phyloP scores from a whole-genome alignment of 805 yeast species.

The Tetrapisispora namnaoensis region DNA sequence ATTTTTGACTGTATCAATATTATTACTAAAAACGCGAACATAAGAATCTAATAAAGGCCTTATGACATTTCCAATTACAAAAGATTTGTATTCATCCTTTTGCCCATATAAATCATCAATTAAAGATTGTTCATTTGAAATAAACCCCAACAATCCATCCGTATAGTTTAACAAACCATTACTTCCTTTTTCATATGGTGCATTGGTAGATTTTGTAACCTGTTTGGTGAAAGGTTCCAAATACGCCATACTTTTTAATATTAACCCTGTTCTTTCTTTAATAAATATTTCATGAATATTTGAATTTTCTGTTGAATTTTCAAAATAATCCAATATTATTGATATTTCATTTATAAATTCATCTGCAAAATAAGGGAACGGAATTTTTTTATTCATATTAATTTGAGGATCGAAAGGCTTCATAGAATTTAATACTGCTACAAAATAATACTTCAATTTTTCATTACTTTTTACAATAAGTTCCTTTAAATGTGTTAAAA shows the following conservation, averaged over 20 bases:
- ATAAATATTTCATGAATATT: slow-evolving; percentile 31
- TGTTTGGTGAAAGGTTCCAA: slow-evolving; percentile 39
- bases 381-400: slow-evolving; percentile 31
- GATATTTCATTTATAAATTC: slow-evolving; percentile 31
- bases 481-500: slow-evolving; percentile 48
- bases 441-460: slow-evolving; percentile 42
- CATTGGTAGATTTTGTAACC: slow-evolving; percentile 29
- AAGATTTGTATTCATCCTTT: slow-evolving; percentile 22
- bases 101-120: slow-evolving; percentile 34
- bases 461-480: slow-evolving; percentile 49
- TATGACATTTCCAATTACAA: slow-evolving; percentile 28
- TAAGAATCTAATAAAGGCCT: slow-evolving; percentile 32
- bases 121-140: slow-evolving; percentile 42
- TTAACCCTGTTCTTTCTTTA: slow-evolving; percentile 34
- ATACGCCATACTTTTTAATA: slow-evolving; percentile 36
- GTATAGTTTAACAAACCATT: slow-evolving; percentile 49
- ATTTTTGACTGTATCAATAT: slow-evolving; percentile 33
- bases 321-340: slow-evolving; percentile 40
- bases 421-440: slow-evolving; percentile 33
- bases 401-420: slow-evolving; percentile 39
- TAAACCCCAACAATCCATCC: slow-evolving; percentile 39
- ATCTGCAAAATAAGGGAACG: slow-evolving; percentile 34
- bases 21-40: slow-evolving; percentile 30
- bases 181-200: slow-evolving; percentile 51
- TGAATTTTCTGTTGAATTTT: slow-evolving; percentile 22